Evolutionary conservation across 2,329 filamentous ascomycete species (phyloP), one percentile per base, ranked within the genome.

Genomic region (Cytospora schulzeri): DNA sequence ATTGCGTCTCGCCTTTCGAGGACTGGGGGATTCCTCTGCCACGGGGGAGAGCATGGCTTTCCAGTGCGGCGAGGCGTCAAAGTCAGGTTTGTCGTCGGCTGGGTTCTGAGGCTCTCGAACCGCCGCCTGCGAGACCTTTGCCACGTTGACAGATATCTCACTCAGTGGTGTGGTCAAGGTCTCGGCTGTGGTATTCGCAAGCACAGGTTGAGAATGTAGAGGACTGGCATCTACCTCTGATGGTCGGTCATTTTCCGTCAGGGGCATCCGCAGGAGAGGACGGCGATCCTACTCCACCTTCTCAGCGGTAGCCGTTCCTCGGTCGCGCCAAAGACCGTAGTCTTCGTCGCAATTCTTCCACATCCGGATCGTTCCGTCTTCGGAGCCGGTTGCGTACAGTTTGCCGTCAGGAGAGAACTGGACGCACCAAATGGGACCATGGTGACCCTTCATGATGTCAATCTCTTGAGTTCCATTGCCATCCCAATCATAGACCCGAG

Each of bases 301-400:
- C 66, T 67, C 66, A 45, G 69, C 65, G 48, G 70, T 65, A 9
- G 65, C 68, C 15, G 63, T 67, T 19, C 73, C 74, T n/a, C 80
- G 80, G 57, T 83, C 83, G 48, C 83, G 80, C 87, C 87, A 89
- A 45, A 89, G 80, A 2, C 87, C 87, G 64, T 88, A 89, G 65
- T 82, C 84, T 0, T 86, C 87, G 7, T 87, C 84, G 66, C 86
- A 89, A 68, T 89, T 89, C 78, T 89, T 89, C 87, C 87, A 89
- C 81, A 99, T 82, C 79, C 99, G 99, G 76, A 99, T 96, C 0
- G 95, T 99, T 50, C 95, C 95, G 72, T 99, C 95, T 75, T 99
- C 95, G 57, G 93, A 97, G 33, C 92, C 95, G 1, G 95, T 99
- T 1, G 93, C 95, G 74, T 98, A 99, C 9, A 99, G 81, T 75